These are phyloP conservation scores for Mycena chlorophos DNA, from an alignment of 768 basidiomycete species.

Conservation along the genomic window DNA sequence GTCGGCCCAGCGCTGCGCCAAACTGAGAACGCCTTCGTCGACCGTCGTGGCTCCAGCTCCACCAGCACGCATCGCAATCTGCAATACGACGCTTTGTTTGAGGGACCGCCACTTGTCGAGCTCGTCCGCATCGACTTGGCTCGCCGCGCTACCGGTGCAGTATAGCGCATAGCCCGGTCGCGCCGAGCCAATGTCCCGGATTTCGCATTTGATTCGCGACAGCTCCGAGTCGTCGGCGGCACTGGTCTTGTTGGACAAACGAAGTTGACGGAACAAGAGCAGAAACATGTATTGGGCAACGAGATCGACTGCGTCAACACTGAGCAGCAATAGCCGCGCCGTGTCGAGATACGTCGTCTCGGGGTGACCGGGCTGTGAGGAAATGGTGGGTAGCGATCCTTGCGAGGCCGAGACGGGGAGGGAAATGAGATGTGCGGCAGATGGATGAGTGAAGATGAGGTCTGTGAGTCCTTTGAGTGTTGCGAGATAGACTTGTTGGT, in stretches of 20 bases:
- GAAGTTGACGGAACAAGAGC: slow-evolving; percentile 76
- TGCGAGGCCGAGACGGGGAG: slow-evolving; percentile 32
- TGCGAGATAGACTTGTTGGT: slow-evolving; percentile 56
- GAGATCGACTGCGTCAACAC: slow-evolving; percentile 72
- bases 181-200: slow-evolving; percentile 67
- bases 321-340: slow-evolving; percentile 62
- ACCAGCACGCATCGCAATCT: slow-evolving; percentile 69
- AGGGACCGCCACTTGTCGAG: slow-evolving; percentile 52
- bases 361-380: slow-evolving; percentile 51
- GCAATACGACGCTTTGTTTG: slow-evolving; percentile 69
- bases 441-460: slow-evolving; percentile 60
- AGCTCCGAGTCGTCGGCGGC: slow-evolving; percentile 56
- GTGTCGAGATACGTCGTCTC: slow-evolving; percentile 84
- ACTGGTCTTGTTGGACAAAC: slow-evolving; percentile 47
- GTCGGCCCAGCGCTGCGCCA: slow-evolving; percentile 74
- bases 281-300: slow-evolving; percentile 78
- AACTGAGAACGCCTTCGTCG: slow-evolving; percentile 51
- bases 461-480: slow-evolving; percentile 62
- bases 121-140: slow-evolving; percentile 34
- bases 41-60: slow-evolving; percentile 13
- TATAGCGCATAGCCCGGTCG: slow-evolving; percentile 64
- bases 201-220: slow-evolving; percentile 67
- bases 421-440: slow-evolving; percentile 33
- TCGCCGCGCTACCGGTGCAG: slow-evolving; percentile 25
- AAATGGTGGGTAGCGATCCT: slow-evolving; percentile 25